These are phyloP conservation scores for Vinca minor DNA, from an alignment of 257 asterid genomes.

Conservation along the genomic window DNA sequence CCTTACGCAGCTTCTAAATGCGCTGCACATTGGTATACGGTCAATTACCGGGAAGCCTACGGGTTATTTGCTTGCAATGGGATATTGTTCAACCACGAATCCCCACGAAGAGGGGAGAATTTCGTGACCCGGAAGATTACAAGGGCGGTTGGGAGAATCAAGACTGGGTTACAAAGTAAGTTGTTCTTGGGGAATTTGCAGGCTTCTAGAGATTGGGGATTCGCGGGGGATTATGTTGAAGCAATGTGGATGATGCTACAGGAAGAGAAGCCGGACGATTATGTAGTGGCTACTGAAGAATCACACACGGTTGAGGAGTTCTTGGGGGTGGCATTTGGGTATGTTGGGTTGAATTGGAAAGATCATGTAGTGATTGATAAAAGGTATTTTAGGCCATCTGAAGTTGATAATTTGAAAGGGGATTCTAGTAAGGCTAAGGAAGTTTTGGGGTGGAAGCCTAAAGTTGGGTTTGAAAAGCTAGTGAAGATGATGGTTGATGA, in stretches of 20 bases:
- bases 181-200: conserved; percentile 75
- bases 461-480: conserved; percentile 78
- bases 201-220: conserved; percentile 95
- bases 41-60: conserved; percentile 89
- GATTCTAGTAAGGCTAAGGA: conserved; percentile 73
- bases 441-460: conserved; percentile 82
- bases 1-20: conserved; percentile 95
- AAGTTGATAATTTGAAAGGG: conserved; percentile 87
- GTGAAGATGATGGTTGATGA: conserved; percentile 99
- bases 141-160: conserved; percentile 91
- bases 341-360: conserved; percentile 77
- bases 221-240: conserved; percentile 94
- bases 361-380: conserved; percentile 87
- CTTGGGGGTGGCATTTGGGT: conserved; percentile 58
- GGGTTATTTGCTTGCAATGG: conserved; percentile 91
- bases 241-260: conserved; percentile 99
- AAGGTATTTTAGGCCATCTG: conserved; percentile 79
- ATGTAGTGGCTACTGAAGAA: conserved; percentile 96
- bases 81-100: conserved; percentile 83
- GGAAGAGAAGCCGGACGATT: conserved; percentile 89
- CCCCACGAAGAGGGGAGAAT: conserved; percentile 90
- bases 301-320: conserved; percentile 95
- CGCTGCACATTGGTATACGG: conserved; percentile 99
- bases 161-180: conserved; percentile 85
- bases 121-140: conserved; percentile 93